Base-by-base conservation (phyloP, 345 rosid genomes). In the Moricandia arvensis region DNA sequence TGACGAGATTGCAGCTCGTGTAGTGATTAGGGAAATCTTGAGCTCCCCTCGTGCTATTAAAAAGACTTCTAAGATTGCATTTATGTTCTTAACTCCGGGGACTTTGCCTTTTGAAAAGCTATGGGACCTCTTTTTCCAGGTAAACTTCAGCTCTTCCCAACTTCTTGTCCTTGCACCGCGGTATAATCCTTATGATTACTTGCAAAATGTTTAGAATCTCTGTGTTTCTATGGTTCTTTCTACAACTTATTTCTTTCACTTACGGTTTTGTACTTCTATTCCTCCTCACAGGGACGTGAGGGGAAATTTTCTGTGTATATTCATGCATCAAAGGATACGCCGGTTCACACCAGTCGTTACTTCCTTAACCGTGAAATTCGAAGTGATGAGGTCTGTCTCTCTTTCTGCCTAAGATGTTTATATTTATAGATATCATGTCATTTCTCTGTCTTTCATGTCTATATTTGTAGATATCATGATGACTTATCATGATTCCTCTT, bases 1-100 rank as follows among this genome's bases (percentile, higher is more conserved):
- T 68, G 90, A 86, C 6, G 99, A 96, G 82, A 74, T 88, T 59
- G 88, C 87, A 53, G 83, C 98, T 59, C 93, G 75, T 58, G 87
- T 88, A 77, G 96, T 95, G 64, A 76, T 89, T 77, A 86, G 80
- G 72, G 99, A 92, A 54, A 90, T 95, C 57, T 79, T 92, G 81
- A 83, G 59, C 64, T 78, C 80, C 3, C 90, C 97, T 81, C 84
- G 90, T 57, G 71, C 77, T 71, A 80, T 67, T 21, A 21, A 80
- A 37, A 86, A 86, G 71, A 87, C 63, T 55, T 72, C 98, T 35
- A 95, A 95, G 77, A 83, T 95, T 41, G 99, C 99, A 8, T 95
- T 95, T 81, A 85, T 95, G 93, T 95, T 90, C 89, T 88, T 95
- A 80, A 90, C 85, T 83, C 93, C 93, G n/a, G 88, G 96, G 59